These are phyloP conservation scores for Aspergillus tubingensis DNA, from an alignment of 2,329 filamentous ascomycete genomes.

Conservation along the genomic window DNA sequence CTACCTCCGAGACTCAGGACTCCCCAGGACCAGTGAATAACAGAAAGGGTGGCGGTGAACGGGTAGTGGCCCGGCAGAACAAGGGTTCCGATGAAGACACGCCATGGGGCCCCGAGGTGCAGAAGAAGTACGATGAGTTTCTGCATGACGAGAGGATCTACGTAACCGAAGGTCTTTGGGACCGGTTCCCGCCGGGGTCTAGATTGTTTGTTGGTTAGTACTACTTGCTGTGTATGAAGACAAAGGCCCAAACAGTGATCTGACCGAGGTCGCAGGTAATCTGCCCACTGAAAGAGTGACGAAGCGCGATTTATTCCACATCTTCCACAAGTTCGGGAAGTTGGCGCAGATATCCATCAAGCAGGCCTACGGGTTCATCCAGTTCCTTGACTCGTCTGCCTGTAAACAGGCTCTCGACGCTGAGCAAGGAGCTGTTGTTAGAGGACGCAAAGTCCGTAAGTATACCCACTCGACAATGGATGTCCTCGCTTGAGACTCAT, in stretches of 20 bases:
- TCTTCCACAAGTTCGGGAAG: slow-evolving; percentile 82
- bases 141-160: slow-evolving; percentile 54
- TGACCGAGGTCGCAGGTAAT: slow-evolving; percentile 64
- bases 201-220: slow-evolving; percentile 52
- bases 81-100: slow-evolving; percentile 42
- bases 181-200: slow-evolving; percentile 52
- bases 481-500: slow-evolving; percentile 7
- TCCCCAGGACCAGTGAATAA: slow-evolving; percentile 21
- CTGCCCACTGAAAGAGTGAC: slow-evolving; percentile 89
- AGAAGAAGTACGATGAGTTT: slow-evolving; percentile 54
- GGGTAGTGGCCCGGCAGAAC: slow-evolving; percentile 22
- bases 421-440: slow-evolving; percentile 78
- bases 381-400: slow-evolving; percentile 77
- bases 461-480: slow-evolving; percentile 18
- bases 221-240: neutral
- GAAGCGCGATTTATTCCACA: slow-evolving; percentile 88
- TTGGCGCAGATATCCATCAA: slow-evolving; percentile 95
- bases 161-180: slow-evolving; percentile 55
- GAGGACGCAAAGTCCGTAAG: slow-evolving; percentile 93
- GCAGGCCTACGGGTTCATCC: slow-evolving; percentile 94
- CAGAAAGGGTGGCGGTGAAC: slow-evolving; percentile 32
- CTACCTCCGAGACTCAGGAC: slow-evolving; percentile 26
- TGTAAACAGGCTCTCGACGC: slow-evolving; percentile 73
- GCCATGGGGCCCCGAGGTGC: slow-evolving; percentile 52
- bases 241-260: neutral